A percentile compares a stretch with the other conserved stretches of the same genome.
Conservation (phyloP, 2,329 filamentous ascomycete species). For the Clathrospora elynae region DNA sequence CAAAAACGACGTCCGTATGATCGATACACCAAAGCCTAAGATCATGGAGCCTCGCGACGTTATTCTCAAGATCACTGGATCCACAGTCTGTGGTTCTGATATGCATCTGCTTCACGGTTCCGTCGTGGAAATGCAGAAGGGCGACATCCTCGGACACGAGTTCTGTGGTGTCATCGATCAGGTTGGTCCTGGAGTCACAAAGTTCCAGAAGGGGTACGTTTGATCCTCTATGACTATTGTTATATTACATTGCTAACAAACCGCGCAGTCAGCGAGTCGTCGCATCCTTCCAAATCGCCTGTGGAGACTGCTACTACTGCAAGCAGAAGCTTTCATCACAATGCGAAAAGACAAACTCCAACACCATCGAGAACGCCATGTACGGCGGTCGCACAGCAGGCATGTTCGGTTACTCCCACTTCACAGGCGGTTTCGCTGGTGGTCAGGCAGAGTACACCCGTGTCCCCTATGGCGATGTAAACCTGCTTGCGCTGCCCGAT, state of each 20-base stretch:
- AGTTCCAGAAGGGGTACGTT: conserved; percentile 50
- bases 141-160: conserved; percentile 59
- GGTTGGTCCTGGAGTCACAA: conserved; percentile 51
- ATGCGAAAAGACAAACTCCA: conserved; percentile 80
- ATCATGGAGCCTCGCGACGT: conserved; percentile 76
- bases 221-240: background rate
- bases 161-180: conserved; percentile 59
- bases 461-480: conserved; percentile 79
- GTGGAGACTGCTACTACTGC: conserved; percentile 73
- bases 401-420: conserved; percentile 65
- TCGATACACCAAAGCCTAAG: conserved; percentile 71
- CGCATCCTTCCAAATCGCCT: conserved; percentile 83
- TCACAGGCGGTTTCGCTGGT: conserved; percentile 85
- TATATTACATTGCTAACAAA: conserved; percentile 23
- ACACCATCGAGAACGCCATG: conserved; percentile 72
- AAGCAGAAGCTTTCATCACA: conserved; percentile 77
- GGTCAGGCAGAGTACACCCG: conserved; percentile 87
- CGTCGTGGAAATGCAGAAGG: conserved; percentile 57
- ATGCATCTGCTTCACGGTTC: conserved; percentile 60
- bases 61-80: conserved; percentile 76
- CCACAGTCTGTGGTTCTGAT: conserved; percentile 66
- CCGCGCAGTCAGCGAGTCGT: conserved; percentile 66
- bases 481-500: conserved; percentile 78
- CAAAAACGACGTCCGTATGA: conserved; percentile 76
- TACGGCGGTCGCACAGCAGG: conserved; percentile 78